A percentile compares a stretch with the other conserved stretches of the same genome.
These are phyloP conservation scores for Amoebophrya sp. DNA, from an alignment of 169 alveolate species.

Conservation along the genomic window DNA sequence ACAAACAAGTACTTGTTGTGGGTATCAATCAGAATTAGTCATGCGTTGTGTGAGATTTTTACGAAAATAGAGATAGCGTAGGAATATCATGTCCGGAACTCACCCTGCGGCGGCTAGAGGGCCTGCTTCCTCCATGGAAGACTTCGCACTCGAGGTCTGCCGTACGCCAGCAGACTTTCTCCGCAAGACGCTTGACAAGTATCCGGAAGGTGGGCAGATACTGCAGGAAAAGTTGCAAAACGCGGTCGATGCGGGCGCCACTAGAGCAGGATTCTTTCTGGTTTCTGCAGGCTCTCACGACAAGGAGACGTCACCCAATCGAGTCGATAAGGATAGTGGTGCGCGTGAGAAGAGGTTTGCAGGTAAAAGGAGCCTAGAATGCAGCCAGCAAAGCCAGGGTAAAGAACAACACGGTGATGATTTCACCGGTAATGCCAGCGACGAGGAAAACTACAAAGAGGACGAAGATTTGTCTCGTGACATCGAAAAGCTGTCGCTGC, in stretches of 20 bases:
- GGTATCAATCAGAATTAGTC: too few species aligned
- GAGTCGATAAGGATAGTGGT: not conserved
- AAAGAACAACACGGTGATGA: not conserved
- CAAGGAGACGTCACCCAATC: not conserved
- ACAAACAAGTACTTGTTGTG: too few species aligned
- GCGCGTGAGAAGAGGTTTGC: not conserved
- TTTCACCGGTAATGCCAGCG: not conserved
- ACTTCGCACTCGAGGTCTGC: not conserved
- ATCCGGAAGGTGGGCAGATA: constrained; percentile 8
- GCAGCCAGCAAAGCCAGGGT: not conserved
- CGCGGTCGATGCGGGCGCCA: not conserved
- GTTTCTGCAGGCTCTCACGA: not conserved
- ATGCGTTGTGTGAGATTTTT: too few species aligned
- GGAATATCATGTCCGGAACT: too few species aligned
- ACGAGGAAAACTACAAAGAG: not conserved
- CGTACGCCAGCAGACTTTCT: not conserved
- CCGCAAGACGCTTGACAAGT: not conserved
- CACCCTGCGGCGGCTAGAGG: too few species aligned
- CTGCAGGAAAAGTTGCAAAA: not conserved
- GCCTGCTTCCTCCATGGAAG: too few species aligned
- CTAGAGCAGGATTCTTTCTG: not conserved
- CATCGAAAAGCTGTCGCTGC: not conserved
- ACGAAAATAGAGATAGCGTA: too few species aligned
- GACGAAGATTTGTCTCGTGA: not conserved
- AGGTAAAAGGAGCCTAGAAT: not conserved